These are phyloP conservation scores for Hanseniaspora clermontiae DNA, from an alignment of 805 yeast species.

Conservation along the genomic window DNA sequence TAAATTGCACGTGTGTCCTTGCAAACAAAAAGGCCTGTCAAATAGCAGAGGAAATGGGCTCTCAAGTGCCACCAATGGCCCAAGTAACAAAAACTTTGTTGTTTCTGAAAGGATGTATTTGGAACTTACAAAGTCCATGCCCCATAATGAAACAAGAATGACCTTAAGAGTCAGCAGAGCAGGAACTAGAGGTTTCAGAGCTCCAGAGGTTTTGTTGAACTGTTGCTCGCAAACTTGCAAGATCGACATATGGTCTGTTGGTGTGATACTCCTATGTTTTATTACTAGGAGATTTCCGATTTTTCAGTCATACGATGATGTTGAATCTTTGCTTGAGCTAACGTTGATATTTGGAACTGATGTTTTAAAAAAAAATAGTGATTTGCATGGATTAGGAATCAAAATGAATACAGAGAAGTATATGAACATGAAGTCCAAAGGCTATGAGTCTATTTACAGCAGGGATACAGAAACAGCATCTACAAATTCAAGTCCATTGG, in stretches of 20 bases:
- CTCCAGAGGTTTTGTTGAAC: slow-evolving; percentile 82
- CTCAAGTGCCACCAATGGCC: background rate
- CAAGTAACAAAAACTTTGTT: background rate
- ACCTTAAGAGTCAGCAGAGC: slow-evolving; percentile 93
- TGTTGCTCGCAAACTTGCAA: slow-evolving; percentile 72
- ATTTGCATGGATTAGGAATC: slow-evolving; percentile 76
- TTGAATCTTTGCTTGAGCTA: slow-evolving; percentile 78
- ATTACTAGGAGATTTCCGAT: slow-evolving; percentile 76
- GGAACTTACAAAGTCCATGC: slow-evolving; percentile 49
- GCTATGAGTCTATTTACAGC: slow-evolving; percentile 2
- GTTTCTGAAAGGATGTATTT: slow-evolving; percentile 17
- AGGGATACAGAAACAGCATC: slow-evolving; percentile 18
- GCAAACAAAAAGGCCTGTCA: slow-evolving; percentile 5
- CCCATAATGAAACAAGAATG: slow-evolving; percentile 76
- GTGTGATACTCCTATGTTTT: slow-evolving; percentile 71
- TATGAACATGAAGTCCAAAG: slow-evolving; percentile 8
- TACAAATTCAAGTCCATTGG: slow-evolving; percentile 30
- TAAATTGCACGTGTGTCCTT: slow-evolving; percentile 22
- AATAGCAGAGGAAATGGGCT: slow-evolving; percentile 1
- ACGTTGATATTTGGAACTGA: slow-evolving; percentile 67
- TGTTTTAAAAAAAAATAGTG: slow-evolving; percentile 63
- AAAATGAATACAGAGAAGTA: slow-evolving; percentile 34
- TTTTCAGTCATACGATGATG: slow-evolving; percentile 86
- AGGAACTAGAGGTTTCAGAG: slow-evolving; percentile 89
- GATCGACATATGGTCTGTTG: slow-evolving; percentile 87